These are phyloP conservation scores for Suillus spraguei DNA, from an alignment of 768 basidiomycete species.

Conservation along the genomic window DNA sequence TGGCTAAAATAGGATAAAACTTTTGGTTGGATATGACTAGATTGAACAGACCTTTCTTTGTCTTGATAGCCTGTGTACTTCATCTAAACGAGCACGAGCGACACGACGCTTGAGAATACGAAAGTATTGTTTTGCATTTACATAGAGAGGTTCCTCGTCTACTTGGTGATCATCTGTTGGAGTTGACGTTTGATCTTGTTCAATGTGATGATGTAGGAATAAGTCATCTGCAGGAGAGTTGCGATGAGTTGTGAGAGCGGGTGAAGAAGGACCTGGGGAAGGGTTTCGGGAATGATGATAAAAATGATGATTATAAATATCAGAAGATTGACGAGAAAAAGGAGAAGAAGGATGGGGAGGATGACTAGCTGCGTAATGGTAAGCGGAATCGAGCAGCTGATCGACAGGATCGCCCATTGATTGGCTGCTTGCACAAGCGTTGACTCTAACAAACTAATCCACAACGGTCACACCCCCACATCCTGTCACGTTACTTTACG, in stretches of 20 bases:
- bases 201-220: conserved; percentile 33
- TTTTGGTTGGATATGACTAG: not conserved
- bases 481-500: conserved; percentile 13
- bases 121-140: conserved; percentile 99
- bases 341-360: conserved; percentile 23
- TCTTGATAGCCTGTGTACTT: conserved; percentile 88
- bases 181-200: conserved; percentile 14
- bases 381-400: conserved; percentile 62
- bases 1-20: conserved; percentile 54
- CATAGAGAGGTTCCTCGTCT: conserved; percentile 98
- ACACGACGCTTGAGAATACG: conserved; percentile 95
- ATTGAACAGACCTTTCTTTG: conserved; percentile 77
- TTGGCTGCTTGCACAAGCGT: conserved; percentile 41
- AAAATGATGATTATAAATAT: conserved; percentile 23
- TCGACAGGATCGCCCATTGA: conserved; percentile 59
- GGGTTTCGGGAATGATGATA: conserved; percentile 31
- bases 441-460: conserved; percentile 28
- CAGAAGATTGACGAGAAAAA: conserved; percentile 23
- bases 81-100: conserved; percentile 89
- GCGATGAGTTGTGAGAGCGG: conserved; percentile 28
- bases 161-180: conserved; percentile 44
- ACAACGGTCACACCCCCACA: conserved; percentile 17
- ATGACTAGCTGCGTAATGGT: conserved; percentile 27
- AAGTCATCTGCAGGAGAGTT: conserved; percentile 32
- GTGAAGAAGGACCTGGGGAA: conserved; percentile 34